A percentile compares a stretch with the other conserved stretches of the same genome.
phyloP scores from a whole-genome alignment of 2,329 filamentous ascomycete species.

The Aspergillus pseudotamarii region DNA sequence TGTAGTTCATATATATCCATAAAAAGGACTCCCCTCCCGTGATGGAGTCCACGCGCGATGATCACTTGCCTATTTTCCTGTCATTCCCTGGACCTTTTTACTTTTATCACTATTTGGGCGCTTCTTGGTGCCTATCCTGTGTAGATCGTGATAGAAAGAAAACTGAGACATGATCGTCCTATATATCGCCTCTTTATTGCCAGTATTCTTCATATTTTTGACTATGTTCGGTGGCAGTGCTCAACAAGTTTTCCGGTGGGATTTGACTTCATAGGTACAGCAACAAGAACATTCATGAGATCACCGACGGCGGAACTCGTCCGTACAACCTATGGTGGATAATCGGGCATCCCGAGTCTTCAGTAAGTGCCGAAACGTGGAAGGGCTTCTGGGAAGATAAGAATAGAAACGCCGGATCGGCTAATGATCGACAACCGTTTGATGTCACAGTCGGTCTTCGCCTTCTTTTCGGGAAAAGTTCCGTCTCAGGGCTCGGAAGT shows the following conservation, averaged over 20 bases:
- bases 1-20: too few species aligned
- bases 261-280: not conserved
- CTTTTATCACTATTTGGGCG: too few species aligned
- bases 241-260: not conserved
- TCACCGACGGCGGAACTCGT: not conserved
- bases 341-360: not conserved
- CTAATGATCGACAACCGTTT: not conserved
- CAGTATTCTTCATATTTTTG: too few species aligned
- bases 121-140: too few species aligned
- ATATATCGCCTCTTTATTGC: not conserved
- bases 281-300: not conserved
- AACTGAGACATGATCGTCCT: not conserved
- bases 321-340: not conserved
- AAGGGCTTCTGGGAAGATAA: not conserved
- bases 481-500: not conserved
- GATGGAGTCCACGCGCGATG: not conserved
- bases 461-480: not conserved
- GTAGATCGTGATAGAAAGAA: not conserved
- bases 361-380: not conserved
- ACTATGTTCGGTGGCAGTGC: not conserved
- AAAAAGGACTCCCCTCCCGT: too few species aligned
- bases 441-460: not conserved
- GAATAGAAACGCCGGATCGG: not conserved
- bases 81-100: too few species aligned
- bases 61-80: not conserved